These are phyloP conservation scores for Eucalyptus coolabah DNA, from an alignment of 345 rosid species.

Conservation along the genomic window DNA sequence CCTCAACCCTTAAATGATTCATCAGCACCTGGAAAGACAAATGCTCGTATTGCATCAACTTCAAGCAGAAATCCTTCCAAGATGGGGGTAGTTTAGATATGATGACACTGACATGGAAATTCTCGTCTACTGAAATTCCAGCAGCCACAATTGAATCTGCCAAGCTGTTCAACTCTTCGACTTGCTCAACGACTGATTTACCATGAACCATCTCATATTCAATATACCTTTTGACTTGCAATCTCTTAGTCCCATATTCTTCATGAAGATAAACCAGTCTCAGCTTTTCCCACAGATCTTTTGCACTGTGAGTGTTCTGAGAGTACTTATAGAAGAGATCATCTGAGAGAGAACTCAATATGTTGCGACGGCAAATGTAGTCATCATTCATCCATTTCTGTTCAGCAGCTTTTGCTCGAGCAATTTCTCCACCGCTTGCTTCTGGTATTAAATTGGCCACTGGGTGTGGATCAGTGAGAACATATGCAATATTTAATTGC, in stretches of 20 bases:
- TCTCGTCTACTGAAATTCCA: constrained; percentile 56
- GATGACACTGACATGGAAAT: constrained; percentile 60
- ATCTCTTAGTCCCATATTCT: constrained; percentile 48
- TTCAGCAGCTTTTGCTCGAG: constrained; percentile 16
- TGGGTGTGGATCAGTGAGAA: constrained; percentile 53
- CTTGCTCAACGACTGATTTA: constrained; percentile 44
- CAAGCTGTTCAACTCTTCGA: constrained; percentile 50
- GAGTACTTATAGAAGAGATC: constrained; percentile 43
- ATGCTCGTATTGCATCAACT: constrained; percentile 40
- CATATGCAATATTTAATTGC: constrained; percentile 49
- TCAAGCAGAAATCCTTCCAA: constrained; percentile 62
- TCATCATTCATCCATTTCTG: constrained; percentile 62
- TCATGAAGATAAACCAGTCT: constrained; percentile 52
- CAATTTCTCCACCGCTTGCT: constrained; percentile 12
- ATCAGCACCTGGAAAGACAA: constrained; percentile 45
- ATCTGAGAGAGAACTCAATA: constrained; percentile 63
- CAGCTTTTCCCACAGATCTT: constrained; percentile 77
- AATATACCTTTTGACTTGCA: constrained; percentile 63
- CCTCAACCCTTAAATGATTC: constrained; percentile 47
- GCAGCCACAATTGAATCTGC: constrained; percentile 54
- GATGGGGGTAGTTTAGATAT: constrained; percentile 74
- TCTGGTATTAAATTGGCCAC: constrained; percentile 3
- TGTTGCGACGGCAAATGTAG: constrained; percentile 43
- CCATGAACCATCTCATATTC: constrained; percentile 61
- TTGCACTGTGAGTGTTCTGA: constrained; percentile 39